These are phyloP conservation scores for Lentinula sp. DNA, from an alignment of 768 basidiomycete species.

Conservation along the genomic window DNA sequence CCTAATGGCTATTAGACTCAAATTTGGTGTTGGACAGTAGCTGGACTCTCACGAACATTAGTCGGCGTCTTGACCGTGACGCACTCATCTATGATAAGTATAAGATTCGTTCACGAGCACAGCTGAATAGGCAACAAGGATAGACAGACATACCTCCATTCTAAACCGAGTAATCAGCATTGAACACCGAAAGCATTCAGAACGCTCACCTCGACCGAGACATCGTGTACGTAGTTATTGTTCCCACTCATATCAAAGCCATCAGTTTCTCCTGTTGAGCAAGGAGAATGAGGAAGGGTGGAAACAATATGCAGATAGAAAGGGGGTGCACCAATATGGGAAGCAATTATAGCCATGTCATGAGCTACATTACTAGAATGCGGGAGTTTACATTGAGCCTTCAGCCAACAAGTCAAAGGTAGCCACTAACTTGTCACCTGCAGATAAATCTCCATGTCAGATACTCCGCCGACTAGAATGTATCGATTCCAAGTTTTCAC, in stretches of 20 bases:
- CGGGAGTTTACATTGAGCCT: neutral
- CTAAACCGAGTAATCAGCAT: neutral
- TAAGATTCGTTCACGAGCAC: neutral
- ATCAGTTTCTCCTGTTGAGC: constrained; percentile 12
- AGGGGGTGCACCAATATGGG: constrained; percentile 11
- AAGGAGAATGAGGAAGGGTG: neutral
- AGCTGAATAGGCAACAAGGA: neutral
- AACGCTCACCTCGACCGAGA: constrained; percentile 19
- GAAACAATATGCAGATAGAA: neutral
- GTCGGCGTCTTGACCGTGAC: constrained; percentile 27
- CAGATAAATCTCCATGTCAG: neutral
- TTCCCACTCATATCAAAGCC: constrained; percentile 22
- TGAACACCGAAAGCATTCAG: neutral
- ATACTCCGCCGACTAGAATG: neutral
- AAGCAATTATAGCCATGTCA: constrained; percentile 17
- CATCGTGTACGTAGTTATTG: constrained; percentile 24
- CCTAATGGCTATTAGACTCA: neutral
- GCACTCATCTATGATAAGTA: constrained; percentile 20
- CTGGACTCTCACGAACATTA: neutral
- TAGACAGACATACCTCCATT: neutral
- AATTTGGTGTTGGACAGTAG: neutral
- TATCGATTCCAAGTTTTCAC: neutral
- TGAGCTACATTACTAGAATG: constrained; percentile 14
- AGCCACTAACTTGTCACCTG: constrained; percentile 7
- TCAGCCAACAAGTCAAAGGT: neutral